Percentiles rank a stretch among this genome's conserved stretches.
phyloP scores from a whole-genome alignment of 208 protist species.

The Trypanosoma vivax region DNA sequence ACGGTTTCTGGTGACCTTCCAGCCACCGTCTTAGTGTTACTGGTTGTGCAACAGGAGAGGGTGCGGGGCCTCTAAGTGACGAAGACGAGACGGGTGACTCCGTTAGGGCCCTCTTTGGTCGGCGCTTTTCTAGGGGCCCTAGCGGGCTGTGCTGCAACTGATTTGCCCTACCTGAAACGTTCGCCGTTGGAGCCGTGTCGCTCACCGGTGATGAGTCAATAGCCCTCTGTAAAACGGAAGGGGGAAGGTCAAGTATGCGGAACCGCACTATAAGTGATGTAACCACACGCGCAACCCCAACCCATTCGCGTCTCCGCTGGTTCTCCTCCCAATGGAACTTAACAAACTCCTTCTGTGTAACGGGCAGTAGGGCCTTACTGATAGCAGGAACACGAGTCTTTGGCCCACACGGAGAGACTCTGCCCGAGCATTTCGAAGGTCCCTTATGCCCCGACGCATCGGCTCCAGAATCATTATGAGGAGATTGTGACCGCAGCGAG shows the following conservation, averaged over 20 bases:
- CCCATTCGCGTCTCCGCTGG: conserved; percentile 43
- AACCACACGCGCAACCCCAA: conserved; percentile 54
- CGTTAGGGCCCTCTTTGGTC: too few species aligned
- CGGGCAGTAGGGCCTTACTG: background rate
- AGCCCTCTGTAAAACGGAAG: background rate
- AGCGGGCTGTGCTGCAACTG: too few species aligned
- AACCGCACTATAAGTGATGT: conserved; percentile 62
- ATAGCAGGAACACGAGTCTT: conserved; percentile 10
- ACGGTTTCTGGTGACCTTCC: background rate
- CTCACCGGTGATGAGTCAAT: background rate
- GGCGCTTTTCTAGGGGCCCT: too few species aligned
- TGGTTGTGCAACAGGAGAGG: too few species aligned
- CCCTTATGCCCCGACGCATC: too few species aligned
- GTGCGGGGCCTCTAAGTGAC: too few species aligned
- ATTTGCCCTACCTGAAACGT: too few species aligned
- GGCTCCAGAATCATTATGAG: too few species aligned
- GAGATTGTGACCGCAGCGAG: too few species aligned
- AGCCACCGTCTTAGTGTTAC: background rate
- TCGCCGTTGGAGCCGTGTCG: background rate
- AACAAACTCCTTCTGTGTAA: conserved; percentile 17
- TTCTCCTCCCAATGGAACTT: conserved; percentile 21
- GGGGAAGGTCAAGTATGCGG: conserved; percentile 41
- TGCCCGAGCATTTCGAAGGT: too few species aligned
- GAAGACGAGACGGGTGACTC: too few species aligned
- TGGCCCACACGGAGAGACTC: too few species aligned